A percentile compares a stretch with the other conserved stretches of the same genome.
These are phyloP conservation scores for Leccinum subtestaceum DNA, from an alignment of 768 basidiomycete species.

Conservation along the genomic window DNA sequence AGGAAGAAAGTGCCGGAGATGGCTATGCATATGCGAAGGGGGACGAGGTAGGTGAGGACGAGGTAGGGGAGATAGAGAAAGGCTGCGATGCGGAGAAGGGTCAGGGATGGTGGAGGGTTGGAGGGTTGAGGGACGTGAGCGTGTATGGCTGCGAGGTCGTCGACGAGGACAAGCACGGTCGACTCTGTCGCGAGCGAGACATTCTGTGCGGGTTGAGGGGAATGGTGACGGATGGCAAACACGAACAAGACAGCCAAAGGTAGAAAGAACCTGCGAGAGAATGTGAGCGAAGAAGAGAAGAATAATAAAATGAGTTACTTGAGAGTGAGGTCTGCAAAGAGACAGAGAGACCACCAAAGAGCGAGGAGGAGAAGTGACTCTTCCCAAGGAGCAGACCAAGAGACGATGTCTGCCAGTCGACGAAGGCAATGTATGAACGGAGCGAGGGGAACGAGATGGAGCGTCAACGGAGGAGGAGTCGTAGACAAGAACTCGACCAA, in stretches of 20 bases:
- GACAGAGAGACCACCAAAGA: constrained; percentile 75
- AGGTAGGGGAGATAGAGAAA: constrained; percentile 66
- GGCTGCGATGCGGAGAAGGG: constrained; percentile 54
- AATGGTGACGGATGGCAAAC: constrained; percentile 32
- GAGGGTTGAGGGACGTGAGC: constrained; percentile 47
- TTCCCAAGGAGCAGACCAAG: constrained; percentile 57
- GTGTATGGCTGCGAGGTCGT: constrained; percentile 66
- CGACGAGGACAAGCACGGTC: constrained; percentile 50
- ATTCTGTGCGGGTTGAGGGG: constrained; percentile 4
- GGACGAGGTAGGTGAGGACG: constrained; percentile 57
- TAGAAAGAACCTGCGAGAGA: constrained; percentile 49
- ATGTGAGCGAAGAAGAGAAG: neutral
- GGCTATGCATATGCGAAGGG: constrained; percentile 59
- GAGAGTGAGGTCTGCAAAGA: constrained; percentile 51
- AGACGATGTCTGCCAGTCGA: constrained; percentile 44
- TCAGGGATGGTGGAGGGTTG: constrained; percentile 28
- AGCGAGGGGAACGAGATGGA: constrained; percentile 59
- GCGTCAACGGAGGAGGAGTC: constrained; percentile 60
- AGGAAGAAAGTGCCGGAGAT: constrained; percentile 56
- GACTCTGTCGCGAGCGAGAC: constrained; percentile 49
- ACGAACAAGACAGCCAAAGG: constrained; percentile 49
- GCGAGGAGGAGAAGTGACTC: constrained; percentile 67
- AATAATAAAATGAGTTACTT: constrained; percentile 26
- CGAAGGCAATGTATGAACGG: constrained; percentile 48
- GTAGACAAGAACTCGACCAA: constrained; percentile 50